A percentile compares a stretch with the other conserved stretches of the same genome.
Conservation (phyloP, 805 yeast species). For the Spencermartinsiella europaea region DNA sequence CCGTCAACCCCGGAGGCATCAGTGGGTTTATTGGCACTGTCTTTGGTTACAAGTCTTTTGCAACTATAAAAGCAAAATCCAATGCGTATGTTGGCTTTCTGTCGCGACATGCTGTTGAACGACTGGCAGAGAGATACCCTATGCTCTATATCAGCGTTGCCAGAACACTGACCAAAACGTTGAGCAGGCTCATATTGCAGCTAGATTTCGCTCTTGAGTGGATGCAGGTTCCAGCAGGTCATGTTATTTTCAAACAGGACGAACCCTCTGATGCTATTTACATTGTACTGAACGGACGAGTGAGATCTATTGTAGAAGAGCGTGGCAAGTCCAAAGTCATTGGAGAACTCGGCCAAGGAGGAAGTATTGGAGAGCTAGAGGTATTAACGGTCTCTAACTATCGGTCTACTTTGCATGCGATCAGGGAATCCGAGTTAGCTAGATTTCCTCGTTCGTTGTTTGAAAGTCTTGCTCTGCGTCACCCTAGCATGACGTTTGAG, state of each 20-base stretch:
- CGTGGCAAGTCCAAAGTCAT: conserved; percentile 34
- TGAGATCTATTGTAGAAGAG: conserved; percentile 50
- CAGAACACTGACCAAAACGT: conserved; percentile 56
- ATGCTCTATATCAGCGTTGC: conserved; percentile 75
- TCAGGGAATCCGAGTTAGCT: conserved; percentile 90
- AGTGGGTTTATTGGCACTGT: conserved; percentile 84
- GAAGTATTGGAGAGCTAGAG: conserved; percentile 91
- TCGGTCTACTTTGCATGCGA: conserved; percentile 68
- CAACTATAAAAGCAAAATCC: conserved; percentile 56
- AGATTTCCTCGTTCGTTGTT: conserved; percentile 87
- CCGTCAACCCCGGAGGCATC: conserved; percentile 69
- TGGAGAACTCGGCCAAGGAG: conserved; percentile 90
- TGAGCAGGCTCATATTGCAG: conserved; percentile 62
- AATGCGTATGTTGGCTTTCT: conserved; percentile 68
- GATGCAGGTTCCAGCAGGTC: conserved; percentile 88
- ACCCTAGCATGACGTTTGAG: conserved; percentile 87
- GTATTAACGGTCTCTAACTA: conserved; percentile 77
- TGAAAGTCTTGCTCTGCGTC: conserved; percentile 74
- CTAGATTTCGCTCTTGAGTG: conserved; percentile 93
- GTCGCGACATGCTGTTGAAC: conserved; percentile 56
- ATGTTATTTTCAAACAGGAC: conserved; percentile 70
- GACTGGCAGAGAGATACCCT: conserved; percentile 69
- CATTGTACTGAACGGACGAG: conserved; percentile 81
- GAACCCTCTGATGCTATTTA: conserved; percentile 88
- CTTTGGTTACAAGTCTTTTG: conserved; percentile 74